Evolutionary conservation across 306 rosid genomes (phyloP).

Genomic region (Dryas drummondii): DNA sequence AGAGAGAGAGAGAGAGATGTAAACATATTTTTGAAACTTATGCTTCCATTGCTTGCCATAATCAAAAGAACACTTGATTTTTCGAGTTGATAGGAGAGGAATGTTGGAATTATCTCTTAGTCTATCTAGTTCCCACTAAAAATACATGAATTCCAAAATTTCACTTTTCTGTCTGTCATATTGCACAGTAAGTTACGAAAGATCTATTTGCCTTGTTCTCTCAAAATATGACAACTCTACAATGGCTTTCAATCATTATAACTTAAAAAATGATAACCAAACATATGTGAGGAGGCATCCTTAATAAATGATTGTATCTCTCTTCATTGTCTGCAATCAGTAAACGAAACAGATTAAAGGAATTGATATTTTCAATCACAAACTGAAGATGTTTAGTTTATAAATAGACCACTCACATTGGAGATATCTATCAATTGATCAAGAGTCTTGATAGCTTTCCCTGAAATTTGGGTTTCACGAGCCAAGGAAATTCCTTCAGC

Average conservation of each 20-base stretch:
- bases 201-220: not conserved
- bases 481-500: slow-evolving; percentile 73
- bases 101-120: not conserved
- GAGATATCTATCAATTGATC: slow-evolving; percentile 58
- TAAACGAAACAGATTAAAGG: slow-evolving; percentile 7
- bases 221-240: not conserved
- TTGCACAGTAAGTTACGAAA: not conserved
- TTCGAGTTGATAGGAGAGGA: not conserved
- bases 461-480: slow-evolving; percentile 71
- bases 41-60: not conserved
- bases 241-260: not conserved
- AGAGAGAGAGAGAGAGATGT: slow-evolving; percentile 13
- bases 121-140: not conserved
- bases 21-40: not conserved
- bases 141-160: not conserved
- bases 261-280: not conserved
- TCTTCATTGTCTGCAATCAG: slow-evolving; percentile 47
- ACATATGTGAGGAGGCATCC: slow-evolving; percentile 17
- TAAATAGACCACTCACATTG: slow-evolving; percentile 45
- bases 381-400: slow-evolving; percentile 9
- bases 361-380: not conserved
- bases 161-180: not conserved
- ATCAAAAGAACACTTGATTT: not conserved
- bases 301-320: slow-evolving; percentile 20
- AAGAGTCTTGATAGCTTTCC: slow-evolving; percentile 77